These are phyloP conservation scores for Pterocarpus santalinus DNA, from an alignment of 306 rosid genomes.

Conservation along the genomic window DNA sequence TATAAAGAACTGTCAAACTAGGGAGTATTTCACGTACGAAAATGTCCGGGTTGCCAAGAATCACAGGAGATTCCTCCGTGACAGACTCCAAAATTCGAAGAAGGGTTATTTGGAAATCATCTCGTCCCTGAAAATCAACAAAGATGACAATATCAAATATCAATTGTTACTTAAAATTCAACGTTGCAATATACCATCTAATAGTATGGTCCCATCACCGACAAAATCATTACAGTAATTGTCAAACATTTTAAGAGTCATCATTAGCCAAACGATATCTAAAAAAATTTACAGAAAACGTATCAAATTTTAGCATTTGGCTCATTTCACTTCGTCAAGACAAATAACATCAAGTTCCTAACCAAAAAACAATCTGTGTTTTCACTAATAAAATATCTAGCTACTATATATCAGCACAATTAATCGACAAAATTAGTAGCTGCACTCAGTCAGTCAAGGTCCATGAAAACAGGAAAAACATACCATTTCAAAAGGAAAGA, in stretches of 20 bases:
- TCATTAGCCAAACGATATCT: neutral
- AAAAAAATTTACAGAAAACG: neutral
- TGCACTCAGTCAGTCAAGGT: neutral
- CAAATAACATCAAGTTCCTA: neutral
- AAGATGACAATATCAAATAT: conserved; percentile 45
- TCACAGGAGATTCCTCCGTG: conserved; percentile 73
- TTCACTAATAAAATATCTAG: conserved; percentile 2
- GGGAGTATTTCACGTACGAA: conserved; percentile 87
- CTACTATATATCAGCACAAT: conserved; percentile 13
- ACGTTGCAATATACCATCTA: conserved; percentile 17
- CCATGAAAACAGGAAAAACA: neutral
- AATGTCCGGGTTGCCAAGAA: conserved; percentile 75
- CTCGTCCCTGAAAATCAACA: conserved; percentile 84
- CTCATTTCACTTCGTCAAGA: neutral
- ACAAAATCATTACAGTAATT: neutral
- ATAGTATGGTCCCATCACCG: conserved; percentile 21
- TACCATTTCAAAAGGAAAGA: conserved; percentile 13
- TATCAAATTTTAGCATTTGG: neutral
- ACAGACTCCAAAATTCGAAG: conserved; percentile 89
- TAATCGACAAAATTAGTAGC: conserved; percentile 14
- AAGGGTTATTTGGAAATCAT: conserved; percentile 94
- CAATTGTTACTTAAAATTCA: conserved; percentile 37
- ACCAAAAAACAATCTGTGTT: neutral
- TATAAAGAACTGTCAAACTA: conserved; percentile 87
- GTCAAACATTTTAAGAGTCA: neutral